Evolutionary conservation across 495 filamentous ascomycete species (phyloP), one percentile per base, ranked within the genome.

Genomic region (Penicillium chermesinum): DNA sequence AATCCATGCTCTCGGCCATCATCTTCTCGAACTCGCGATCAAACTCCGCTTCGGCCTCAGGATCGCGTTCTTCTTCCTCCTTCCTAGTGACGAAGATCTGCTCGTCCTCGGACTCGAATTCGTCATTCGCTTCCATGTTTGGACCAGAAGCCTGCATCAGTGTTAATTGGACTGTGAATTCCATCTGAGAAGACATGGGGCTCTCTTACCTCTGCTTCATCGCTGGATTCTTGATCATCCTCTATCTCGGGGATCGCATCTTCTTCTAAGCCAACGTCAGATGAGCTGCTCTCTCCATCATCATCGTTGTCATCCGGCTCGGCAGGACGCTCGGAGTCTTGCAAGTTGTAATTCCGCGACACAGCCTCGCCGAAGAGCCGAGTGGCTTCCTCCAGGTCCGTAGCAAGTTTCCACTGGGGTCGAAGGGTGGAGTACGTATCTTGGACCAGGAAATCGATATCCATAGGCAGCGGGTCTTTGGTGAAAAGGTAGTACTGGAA

Each of bases 21-120:
- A 99, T 87, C 67, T 96, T 97, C 14, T 94, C 91, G 65, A 94
- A 89, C 70, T 97, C 93, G 57, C 93, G 88, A 57, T 97, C 94
- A 58, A 99, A 99, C 32, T 99, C 94, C 5, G 91, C 93, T 52
- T 97, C 93, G 36, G 82, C 87, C 68, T 95, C 89, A 0, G 93
- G 94, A 50, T 99, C 91, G 35, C 91, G 78, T 59, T 94, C 84
- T 59, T 94, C 84, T 64, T 96, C 88, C 58, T 95, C 86, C 58
- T 89, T 82, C 35, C 88, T 80, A 10, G 89, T 91, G 34, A 99
- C 91, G 30, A 96, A 75, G 45, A 96, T 94, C 7, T 88, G 80
- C 57, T 96, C 91, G 44, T 95, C 89, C 45, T 78, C 84, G 2
- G 75, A 85, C 30, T 85, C 79, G 27, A 59, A 58, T 12, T 61